Evolutionary conservation across 176 grass and related monocot species (phyloP), one percentile per base, ranked within the genome.

Genomic region (Aegilops longissima): DNA sequence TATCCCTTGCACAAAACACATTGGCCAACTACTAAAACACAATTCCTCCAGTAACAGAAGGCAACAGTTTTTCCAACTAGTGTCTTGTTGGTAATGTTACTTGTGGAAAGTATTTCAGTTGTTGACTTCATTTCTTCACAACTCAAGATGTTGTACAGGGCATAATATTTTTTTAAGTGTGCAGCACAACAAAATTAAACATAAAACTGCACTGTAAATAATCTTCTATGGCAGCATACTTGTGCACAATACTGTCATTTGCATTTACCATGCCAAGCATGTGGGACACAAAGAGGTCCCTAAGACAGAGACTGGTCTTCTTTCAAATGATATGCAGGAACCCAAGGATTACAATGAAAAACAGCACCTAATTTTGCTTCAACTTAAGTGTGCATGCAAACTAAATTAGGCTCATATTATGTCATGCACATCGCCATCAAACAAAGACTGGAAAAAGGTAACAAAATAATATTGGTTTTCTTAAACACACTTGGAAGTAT

Each of bases 221-320:
- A 70, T 21, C 71, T 45, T 77, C 1, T 58, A 73, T 25, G 83
- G 52, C 81, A 89, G 18, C 27, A 56, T 89, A 77, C 21, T 62
- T 61, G 34, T 49, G 56, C 42, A 45, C 1, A 21, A 44, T 76
- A 67, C 16, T 72, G 20, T 58, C 13, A 27, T 27, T 45, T 27
- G 34, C 14, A 86, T 90, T 90, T 42, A 86, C 21, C 35, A 63
- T 70, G 27, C 29, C 36, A 80, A 73, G 2, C 17, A 58, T 45
- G 68, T 74, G 20, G 34, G 45, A 80, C 35, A 54, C 21, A 85
- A 56, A 71, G 20, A 54, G 56, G 66, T 17, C 44, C 67, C 16
- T 23, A 83, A 83, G 33, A 70, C 31, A 71, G 21, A 83, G 31
- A 71, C 45, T 82, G 70, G 18, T 39, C 12, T 39, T 83, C 14